Evolutionary conservation across 208 protist species (phyloP).

Genomic region (Polymyxa betae): DNA sequence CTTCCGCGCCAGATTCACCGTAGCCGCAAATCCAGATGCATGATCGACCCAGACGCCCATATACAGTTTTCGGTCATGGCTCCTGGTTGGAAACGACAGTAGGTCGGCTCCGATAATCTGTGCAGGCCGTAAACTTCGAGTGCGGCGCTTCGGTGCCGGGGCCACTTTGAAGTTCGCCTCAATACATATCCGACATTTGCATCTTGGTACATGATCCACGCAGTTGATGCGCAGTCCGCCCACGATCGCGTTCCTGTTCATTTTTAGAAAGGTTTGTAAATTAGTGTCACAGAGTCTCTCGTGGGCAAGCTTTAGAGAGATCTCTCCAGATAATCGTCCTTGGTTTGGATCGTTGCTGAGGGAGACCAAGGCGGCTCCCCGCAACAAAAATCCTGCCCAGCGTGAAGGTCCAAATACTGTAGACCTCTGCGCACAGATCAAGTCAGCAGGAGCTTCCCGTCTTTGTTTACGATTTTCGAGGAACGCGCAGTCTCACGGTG

Average conservation of each 20-base stretch:
- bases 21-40: not conserved
- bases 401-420: not conserved
- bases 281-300: not conserved
- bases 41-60: slow-evolving; percentile 14
- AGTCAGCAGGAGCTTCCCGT: not conserved
- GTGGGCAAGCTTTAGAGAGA: not conserved
- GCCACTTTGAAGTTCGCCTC: not conserved
- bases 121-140: not conserved
- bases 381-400: not conserved
- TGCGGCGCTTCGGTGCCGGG: not conserved
- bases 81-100: not conserved
- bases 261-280: not conserved
- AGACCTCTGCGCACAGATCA: not conserved
- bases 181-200: slow-evolving; percentile 38
- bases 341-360: not conserved
- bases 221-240: not conserved
- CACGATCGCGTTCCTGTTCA: not conserved
- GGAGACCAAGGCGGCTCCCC: not conserved
- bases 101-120: slow-evolving; percentile 46
- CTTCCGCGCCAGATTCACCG: slow-evolving; percentile 29
- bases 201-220: not conserved
- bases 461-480: not conserved
- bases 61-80: slow-evolving; percentile 27
- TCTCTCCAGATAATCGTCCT: not conserved
- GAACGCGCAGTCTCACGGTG: slow-evolving; percentile 4